Evolutionary conservation across 2,329 filamentous ascomycete genomes (phyloP).

Genomic region (Aaosphaeria arxii): DNA sequence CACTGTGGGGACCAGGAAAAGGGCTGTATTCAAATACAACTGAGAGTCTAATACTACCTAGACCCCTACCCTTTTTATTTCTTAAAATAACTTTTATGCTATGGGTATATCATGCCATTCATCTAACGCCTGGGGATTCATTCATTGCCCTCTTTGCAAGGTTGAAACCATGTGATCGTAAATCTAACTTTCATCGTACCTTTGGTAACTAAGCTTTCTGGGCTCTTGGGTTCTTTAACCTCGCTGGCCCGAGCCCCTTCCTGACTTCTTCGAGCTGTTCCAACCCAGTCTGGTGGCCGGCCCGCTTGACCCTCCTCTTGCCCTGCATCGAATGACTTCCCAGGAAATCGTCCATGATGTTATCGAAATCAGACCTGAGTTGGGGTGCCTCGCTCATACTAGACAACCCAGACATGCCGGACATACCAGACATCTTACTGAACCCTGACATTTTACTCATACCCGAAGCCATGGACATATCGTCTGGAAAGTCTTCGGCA

Average conservation of each 20-base stretch:
- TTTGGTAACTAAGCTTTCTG: too few relatives aligned
- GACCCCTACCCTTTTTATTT: too few relatives aligned
- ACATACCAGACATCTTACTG: constrained; percentile 28
- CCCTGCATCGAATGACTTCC: constrained; percentile 68
- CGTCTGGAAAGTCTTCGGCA: constrained; percentile 39
- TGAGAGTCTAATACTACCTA: too few relatives aligned
- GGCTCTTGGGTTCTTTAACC: constrained; percentile 44
- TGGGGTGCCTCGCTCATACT: constrained; percentile 46
- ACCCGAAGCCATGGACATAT: constrained; percentile 46
- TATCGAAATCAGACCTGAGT: constrained; percentile 76
- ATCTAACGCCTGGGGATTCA: too few relatives aligned
- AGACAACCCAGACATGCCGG: constrained; percentile 18
- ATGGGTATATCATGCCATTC: too few relatives aligned
- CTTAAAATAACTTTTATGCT: too few relatives aligned
- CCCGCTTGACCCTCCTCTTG: constrained; percentile 71
- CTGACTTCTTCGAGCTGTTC: constrained; percentile 90
- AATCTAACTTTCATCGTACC: too few relatives aligned
- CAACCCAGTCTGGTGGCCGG: constrained; percentile 75
- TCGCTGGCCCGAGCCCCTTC: constrained; percentile 72
- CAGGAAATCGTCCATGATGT: constrained; percentile 90
- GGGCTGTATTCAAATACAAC: too few relatives aligned
- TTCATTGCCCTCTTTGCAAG: too few relatives aligned
- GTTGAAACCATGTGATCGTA: too few relatives aligned
- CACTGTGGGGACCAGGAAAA: too few relatives aligned
- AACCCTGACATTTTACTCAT: constrained; percentile 52